phyloP scores from a whole-genome alignment of 495 filamentous ascomycete species.

The Oleoguttula mirabilis region DNA sequence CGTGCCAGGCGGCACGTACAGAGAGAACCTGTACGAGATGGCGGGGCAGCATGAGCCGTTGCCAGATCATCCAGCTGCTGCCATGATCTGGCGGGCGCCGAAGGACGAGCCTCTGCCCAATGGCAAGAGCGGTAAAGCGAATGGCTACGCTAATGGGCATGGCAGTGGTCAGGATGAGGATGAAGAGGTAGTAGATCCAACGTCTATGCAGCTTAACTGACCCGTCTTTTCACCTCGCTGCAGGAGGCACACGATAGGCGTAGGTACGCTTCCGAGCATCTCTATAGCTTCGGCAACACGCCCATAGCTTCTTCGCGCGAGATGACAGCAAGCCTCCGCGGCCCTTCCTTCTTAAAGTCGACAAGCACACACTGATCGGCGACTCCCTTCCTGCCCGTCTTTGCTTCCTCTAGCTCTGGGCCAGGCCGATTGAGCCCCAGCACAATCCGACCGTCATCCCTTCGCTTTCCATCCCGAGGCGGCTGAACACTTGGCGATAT shows the following conservation, averaged over 20 bases:
- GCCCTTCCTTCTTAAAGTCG: slow-evolving; percentile 38
- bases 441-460: slow-evolving; percentile 47
- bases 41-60: slow-evolving; percentile 12
- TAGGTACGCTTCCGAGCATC: too few species aligned
- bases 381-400: slow-evolving; percentile 51
- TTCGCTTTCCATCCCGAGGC: slow-evolving; percentile 27
- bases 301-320: slow-evolving; percentile 26
- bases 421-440: slow-evolving; percentile 62
- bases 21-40: slow-evolving; percentile 16
- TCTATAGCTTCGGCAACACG: slow-evolving; percentile 7
- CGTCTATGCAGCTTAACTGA: slow-evolving; percentile 6
- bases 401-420: slow-evolving; percentile 45
- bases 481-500: slow-evolving; percentile 56
- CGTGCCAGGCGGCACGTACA: slow-evolving; percentile 15
- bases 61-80: slow-evolving; percentile 8
- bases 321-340: slow-evolving; percentile 29
- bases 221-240: too few species aligned
- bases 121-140: background rate
- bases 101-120: background rate
- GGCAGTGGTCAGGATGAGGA: background rate
- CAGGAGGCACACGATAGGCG: too few species aligned
- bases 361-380: slow-evolving; percentile 62
- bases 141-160: background rate
- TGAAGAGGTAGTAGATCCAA: background rate
- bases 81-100: slow-evolving; percentile 11